These are phyloP conservation scores for Penicillium silybi DNA, from an alignment of 495 filamentous ascomycete species.

Conservation along the genomic window DNA sequence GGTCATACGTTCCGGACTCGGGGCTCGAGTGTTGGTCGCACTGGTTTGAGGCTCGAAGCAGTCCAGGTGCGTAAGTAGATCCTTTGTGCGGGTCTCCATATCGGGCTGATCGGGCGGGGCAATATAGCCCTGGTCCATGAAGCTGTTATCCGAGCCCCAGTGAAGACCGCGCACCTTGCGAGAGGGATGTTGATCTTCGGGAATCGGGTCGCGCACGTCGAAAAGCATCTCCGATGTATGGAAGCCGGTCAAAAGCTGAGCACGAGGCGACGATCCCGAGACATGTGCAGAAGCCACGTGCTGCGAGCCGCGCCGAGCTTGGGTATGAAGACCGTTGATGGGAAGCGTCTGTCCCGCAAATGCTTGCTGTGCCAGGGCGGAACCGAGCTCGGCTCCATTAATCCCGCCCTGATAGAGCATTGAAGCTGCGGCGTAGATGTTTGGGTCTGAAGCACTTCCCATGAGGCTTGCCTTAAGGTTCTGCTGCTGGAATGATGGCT, in stretches of 20 bases:
- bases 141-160: slow-evolving; percentile 65
- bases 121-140: slow-evolving; percentile 55
- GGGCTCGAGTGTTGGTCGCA: slow-evolving; percentile 53
- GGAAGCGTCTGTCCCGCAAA: slow-evolving; percentile 26
- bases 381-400: slow-evolving; percentile 27
- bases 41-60: slow-evolving; percentile 52
- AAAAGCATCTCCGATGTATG: slow-evolving; percentile 47
- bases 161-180: slow-evolving; percentile 43
- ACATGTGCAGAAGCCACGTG: slow-evolving; percentile 15
- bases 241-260: slow-evolving; percentile 29
- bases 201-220: slow-evolving; percentile 38
- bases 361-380: slow-evolving; percentile 28
- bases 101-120: slow-evolving; percentile 51
- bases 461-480: slow-evolving; percentile 24
- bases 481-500: slow-evolving; percentile 35
- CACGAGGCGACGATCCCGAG: slow-evolving; percentile 15
- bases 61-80: slow-evolving; percentile 50
- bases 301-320: slow-evolving; percentile 13
- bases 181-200: slow-evolving; percentile 37
- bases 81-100: slow-evolving; percentile 50
- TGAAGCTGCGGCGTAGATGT: slow-evolving; percentile 51
- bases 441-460: slow-evolving; percentile 24
- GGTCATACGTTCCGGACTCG: slow-evolving; percentile 47
- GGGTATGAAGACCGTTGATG: slow-evolving; percentile 20
- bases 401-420: slow-evolving; percentile 42